phyloP scores from a whole-genome alignment of 768 basidiomycete genomes.

The Tulasnella sp. region DNA sequence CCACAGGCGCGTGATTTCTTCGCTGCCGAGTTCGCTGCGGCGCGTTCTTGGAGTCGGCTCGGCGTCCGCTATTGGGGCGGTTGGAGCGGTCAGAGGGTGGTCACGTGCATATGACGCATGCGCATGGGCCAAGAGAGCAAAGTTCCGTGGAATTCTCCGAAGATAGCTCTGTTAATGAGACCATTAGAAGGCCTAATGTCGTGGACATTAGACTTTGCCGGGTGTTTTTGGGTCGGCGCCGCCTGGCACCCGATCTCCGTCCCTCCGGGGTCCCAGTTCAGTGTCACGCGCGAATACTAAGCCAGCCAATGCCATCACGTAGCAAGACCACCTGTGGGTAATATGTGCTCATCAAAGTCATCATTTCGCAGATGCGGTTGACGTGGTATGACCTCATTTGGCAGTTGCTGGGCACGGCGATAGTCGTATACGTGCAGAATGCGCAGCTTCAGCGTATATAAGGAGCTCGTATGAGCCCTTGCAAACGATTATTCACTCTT shows the following conservation, averaged over 20 bases:
- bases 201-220: not conserved
- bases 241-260: not conserved
- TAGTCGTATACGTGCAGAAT: not conserved
- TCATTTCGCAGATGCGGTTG: not conserved
- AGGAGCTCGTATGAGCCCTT: not conserved
- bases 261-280: not conserved
- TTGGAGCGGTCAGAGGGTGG: not conserved
- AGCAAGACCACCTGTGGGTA: not conserved
- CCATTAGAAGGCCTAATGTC: too few species aligned
- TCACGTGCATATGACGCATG: conserved; percentile 10
- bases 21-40: not conserved
- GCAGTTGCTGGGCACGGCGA: not conserved
- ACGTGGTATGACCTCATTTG: not conserved
- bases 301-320: not conserved
- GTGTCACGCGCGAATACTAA: not conserved
- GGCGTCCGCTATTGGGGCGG: conserved; percentile 10
- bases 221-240: not conserved
- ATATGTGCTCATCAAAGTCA: not conserved
- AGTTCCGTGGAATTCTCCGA: conserved; percentile 5
- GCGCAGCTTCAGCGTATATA: not conserved
- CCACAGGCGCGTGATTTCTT: not conserved
- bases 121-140: not conserved
- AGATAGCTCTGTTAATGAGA: not conserved
- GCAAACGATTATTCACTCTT: not conserved
- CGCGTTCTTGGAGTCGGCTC: not conserved